These are phyloP conservation scores for Turritis glabra DNA, from an alignment of 345 rosid species.

Conservation along the genomic window DNA sequence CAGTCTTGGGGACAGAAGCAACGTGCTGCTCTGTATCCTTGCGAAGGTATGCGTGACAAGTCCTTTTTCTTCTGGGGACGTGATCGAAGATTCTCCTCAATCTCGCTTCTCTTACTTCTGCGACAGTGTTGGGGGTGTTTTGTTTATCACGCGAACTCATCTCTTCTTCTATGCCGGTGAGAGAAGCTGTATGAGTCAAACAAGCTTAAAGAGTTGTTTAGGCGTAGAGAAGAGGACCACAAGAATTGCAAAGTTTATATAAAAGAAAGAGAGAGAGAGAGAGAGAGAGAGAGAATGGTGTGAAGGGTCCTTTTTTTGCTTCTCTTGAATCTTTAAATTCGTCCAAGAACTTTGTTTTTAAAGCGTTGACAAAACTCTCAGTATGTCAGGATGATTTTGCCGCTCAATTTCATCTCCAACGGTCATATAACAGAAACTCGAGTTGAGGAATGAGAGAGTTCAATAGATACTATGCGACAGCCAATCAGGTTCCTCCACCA, in stretches of 20 bases:
- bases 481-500: no score
- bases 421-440: conserved; percentile 27
- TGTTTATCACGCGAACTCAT: neutral
- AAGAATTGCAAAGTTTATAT: neutral
- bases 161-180: neutral
- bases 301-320: neutral
- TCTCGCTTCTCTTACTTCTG: neutral
- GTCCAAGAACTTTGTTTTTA: neutral
- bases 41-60: no score
- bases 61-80: conserved; percentile 18
- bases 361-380: neutral
- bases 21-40: neutral
- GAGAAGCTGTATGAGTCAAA: neutral
- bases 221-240: neutral
- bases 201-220: no score
- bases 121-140: neutral
- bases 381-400: neutral
- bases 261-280: neutral
- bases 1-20: neutral
- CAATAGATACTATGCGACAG: no score
- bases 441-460: no score
- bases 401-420: conserved; percentile 15
- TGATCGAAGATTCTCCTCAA: neutral
- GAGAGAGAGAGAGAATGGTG: neutral
- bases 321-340: conserved; percentile 4